Evolutionary conservation across 257 asterid species (phyloP), one percentile per base, ranked within the genome.

Genomic region (Solanum tarapatanum): DNA sequence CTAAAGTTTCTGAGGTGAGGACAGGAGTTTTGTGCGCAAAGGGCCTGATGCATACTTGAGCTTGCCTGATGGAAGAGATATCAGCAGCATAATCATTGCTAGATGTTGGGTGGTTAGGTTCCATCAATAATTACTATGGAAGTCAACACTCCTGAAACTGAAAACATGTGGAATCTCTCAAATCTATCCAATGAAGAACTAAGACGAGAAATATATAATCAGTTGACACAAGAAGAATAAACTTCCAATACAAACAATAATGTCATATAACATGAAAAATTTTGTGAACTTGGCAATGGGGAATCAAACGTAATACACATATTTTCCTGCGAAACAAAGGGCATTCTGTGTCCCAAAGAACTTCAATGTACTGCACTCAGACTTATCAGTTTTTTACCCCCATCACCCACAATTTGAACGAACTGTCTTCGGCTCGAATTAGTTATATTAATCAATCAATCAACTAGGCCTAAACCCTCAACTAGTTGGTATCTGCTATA

Each of bases 11-110:
- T 1, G 98, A 94, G 85, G 95, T 90, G 87, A 95, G 90, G 87
- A 95, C 93, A 2, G 96, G 98, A 91, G 98, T 95, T 90, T 51
- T 92, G 91, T 93, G 94, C 76, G 87, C 93, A 85, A 92, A 91
- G 14, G 93, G 72, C 82, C 86, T 84, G 80, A 96, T 94, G 87
- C 97, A 93, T 26, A 72, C 88, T 60, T 92, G 95, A 41, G 98
- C 98, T 89, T 91, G 96, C 88, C 91, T 91, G 69, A 96, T 94
- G 16, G 98, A 94, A 86, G 92, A 89, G 30, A 96, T 89, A 88
- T 95, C 96, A 87, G 98, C 98, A 84, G 98, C 99, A 90, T 93
- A 94, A 84, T 89, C 88, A 26, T 87, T 48, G 85, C 88, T 73
- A 66, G 88, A 89, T 86, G 26, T 89, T 74, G 86, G 83, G 68